Conservation (phyloP, 129 eudicot species). For the Helianthus annuus region HanXRQr2.0-SUNRISE NC_035438.2:12638341-12638840, state of each 20-base stretch:
- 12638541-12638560: slow-evolving; percentile 5
- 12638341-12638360: too few species aligned
- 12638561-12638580: background rate
- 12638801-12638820: too few species aligned
- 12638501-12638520: background rate
- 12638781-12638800: background rate
- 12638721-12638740: background rate
- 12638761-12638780: background rate
- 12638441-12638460: too few species aligned
- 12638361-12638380: too few species aligned
- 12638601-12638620: background rate
- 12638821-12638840: too few species aligned
- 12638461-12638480: background rate
- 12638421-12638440: too few species aligned
- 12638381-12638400: too few species aligned
- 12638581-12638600: background rate
- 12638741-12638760: background rate
- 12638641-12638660: background rate
- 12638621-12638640: slow-evolving; percentile 1
- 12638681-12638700: background rate
- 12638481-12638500: background rate
- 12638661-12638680: background rate
- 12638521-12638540: background rate
- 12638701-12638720: background rate
- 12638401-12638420: too few species aligned